Conservation (phyloP, 768 basidiomycete species). For the Tylopilus sp. region DNA sequence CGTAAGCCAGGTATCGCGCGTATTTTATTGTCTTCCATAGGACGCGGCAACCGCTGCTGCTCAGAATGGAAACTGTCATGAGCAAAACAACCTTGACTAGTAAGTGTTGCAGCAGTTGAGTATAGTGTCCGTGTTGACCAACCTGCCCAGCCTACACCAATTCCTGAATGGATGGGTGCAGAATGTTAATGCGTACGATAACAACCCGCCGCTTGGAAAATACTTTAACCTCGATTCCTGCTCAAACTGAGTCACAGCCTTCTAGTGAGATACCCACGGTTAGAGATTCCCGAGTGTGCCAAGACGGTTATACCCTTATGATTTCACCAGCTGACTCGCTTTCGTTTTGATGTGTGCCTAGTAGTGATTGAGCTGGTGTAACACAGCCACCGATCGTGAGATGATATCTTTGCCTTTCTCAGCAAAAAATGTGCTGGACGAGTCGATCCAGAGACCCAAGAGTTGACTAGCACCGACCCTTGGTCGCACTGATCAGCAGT, state of each 20-base stretch:
- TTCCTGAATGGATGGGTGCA: slow-evolving; percentile 71
- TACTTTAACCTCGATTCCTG: slow-evolving; percentile 61
- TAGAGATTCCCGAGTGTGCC: not conserved
- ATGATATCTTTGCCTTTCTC: slow-evolving; percentile 17
- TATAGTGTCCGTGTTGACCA: not conserved
- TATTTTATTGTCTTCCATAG: slow-evolving; percentile 28
- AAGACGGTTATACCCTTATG: not conserved
- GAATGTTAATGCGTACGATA: slow-evolving; percentile 50
- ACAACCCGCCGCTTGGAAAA: slow-evolving; percentile 47
- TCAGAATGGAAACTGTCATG: slow-evolving; percentile 52
- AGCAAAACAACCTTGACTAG: slow-evolving; percentile 90
- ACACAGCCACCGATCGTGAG: slow-evolving; percentile 33
- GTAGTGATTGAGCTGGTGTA: not conserved
- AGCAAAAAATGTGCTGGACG: slow-evolving; percentile 1
- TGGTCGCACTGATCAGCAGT: slow-evolving; percentile 2
- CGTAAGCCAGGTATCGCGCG: slow-evolving; percentile 1
- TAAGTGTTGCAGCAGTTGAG: slow-evolving; percentile 33
- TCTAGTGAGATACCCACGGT: not conserved
- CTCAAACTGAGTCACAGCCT: not conserved
- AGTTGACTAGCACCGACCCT: not conserved
- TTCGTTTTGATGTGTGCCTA: not conserved
- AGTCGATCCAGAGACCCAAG: not conserved
- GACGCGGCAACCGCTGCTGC: slow-evolving; percentile 56
- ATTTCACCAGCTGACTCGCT: not conserved
- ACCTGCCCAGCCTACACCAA: slow-evolving; percentile 54